Conservation (phyloP, 805 yeast species). For the Starmera quercuum region DNA sequence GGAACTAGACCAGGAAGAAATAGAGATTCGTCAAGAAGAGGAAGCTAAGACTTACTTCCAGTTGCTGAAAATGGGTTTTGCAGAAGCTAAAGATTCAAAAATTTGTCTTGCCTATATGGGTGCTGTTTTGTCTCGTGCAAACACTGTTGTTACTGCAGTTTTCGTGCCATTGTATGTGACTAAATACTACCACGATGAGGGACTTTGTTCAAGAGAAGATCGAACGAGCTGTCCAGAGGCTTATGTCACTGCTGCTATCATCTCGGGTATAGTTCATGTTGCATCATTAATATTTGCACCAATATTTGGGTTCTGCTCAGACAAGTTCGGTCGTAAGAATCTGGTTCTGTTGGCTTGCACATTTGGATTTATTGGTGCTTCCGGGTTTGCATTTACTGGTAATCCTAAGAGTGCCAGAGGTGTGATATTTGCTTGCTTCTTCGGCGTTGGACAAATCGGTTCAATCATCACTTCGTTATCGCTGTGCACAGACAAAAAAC, state of each 20-base stretch:
- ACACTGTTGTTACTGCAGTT: conserved; percentile 48
- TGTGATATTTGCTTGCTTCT: conserved; percentile 31
- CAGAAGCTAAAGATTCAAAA: conserved; percentile 37
- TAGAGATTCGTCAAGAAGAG: conserved; percentile 7
- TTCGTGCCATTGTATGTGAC: conserved; percentile 61
- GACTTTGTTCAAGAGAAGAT: conserved; percentile 35
- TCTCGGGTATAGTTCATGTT: conserved; percentile 60
- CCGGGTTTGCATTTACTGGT: conserved; percentile 24
- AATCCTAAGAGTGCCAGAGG: conserved; percentile 29
- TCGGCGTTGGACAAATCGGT: conserved; percentile 59
- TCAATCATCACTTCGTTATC: conserved; percentile 59
- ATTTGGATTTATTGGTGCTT: conserved; percentile 37
- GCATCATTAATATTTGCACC: conserved; percentile 56
- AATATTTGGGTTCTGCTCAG: conserved; percentile 52
- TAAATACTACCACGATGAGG: conserved; percentile 42
- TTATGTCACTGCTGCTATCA: conserved; percentile 55
- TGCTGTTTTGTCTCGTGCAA: conserved; percentile 55
- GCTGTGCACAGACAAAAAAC: conserved; percentile 38
- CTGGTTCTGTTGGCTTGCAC: conserved; percentile 30
- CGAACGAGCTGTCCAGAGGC: conserved; percentile 50
- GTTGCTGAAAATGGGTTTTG: conserved; percentile 39
- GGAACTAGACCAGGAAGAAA: conserved; percentile 22
- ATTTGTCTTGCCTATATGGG: conserved; percentile 53
- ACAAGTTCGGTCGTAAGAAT: conserved; percentile 30
- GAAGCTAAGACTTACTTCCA: conserved; percentile 25